phyloP scores from a whole-genome alignment of 2,329 filamentous ascomycete genomes.

The Sarocladium kiliense region DNA sequence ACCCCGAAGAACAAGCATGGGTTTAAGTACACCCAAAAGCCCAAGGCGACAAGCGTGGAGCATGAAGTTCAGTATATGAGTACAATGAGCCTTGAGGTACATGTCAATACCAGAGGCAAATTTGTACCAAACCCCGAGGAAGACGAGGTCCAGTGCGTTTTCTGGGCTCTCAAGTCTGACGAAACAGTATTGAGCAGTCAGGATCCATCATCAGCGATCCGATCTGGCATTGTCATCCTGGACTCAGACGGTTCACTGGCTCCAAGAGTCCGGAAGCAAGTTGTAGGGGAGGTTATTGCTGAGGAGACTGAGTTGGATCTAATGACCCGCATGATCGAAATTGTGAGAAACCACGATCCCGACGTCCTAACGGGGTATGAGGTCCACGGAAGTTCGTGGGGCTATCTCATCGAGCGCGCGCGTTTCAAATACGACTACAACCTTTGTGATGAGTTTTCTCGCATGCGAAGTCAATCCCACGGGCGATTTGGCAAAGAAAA shows the following conservation, averaged over 20 bases:
- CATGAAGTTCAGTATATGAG: constrained; percentile 94
- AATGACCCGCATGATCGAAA: constrained; percentile 78
- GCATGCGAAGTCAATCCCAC: constrained; percentile 79
- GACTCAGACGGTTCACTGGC: constrained; percentile 56
- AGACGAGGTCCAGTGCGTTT: constrained; percentile 82
- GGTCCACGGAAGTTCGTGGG: constrained; percentile 90
- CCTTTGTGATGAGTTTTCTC: constrained; percentile 83
- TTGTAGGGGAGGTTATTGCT: constrained; percentile 57
- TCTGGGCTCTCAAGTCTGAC: constrained; percentile 83
- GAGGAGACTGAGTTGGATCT: constrained; percentile 80
- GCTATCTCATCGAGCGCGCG: constrained; percentile 88
- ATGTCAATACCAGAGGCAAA: constrained; percentile 79
- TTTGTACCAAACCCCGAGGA: constrained; percentile 85
- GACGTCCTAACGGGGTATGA: constrained; percentile 95
- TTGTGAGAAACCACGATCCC: constrained; percentile 79
- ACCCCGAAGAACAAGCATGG: constrained; percentile 78
- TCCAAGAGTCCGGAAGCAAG: constrained; percentile 56
- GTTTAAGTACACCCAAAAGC: constrained; percentile 80
- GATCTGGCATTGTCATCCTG: constrained; percentile 69
- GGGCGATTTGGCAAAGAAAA: constrained; percentile 80
- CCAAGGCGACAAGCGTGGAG: constrained; percentile 68
- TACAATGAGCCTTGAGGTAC: constrained; percentile 88
- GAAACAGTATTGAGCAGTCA: constrained; percentile 50
- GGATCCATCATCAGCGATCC: constrained; percentile 42
- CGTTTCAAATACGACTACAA: constrained; percentile 83